phyloP scores from a whole-genome alignment of 1,284 basidiomycete species.

The Cronartium ribicola region DNA sequence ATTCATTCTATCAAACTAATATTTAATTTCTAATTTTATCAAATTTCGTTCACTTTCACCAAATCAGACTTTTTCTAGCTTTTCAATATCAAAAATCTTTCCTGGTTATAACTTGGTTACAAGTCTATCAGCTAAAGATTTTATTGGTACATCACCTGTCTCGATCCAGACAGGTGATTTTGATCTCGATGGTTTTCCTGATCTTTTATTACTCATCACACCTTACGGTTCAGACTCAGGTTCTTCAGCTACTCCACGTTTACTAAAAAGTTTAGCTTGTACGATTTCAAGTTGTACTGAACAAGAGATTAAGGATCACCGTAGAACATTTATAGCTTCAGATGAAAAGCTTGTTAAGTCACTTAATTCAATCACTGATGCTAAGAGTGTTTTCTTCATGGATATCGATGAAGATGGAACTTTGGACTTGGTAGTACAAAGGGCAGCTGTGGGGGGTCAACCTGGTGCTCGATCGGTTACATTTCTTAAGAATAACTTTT shows the following conservation, averaged over 20 bases:
- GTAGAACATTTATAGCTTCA: conserved; percentile 64
- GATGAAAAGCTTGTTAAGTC: conserved; percentile 61
- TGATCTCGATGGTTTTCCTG: conserved; percentile 92
- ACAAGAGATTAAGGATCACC: conserved; percentile 50
- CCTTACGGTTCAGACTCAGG: conserved; percentile 45
- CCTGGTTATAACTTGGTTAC: conserved; percentile 50
- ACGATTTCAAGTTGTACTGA: conserved; percentile 52
- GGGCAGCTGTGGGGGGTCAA: conserved; percentile 61
- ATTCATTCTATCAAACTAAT: too few relatives aligned
- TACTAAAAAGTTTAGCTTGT: conserved; percentile 73
- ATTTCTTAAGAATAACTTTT: conserved; percentile 96
- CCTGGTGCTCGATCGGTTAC: conserved; percentile 55
- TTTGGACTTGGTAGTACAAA: conserved; percentile 83
- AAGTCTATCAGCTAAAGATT: conserved; percentile 60
- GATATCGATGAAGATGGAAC: conserved; percentile 94
- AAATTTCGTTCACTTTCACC: too few relatives aligned
- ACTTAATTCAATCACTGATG: conserved; percentile 69
- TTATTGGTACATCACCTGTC: conserved; percentile 63
- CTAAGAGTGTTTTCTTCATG: conserved; percentile 71
- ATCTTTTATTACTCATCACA: conserved; percentile 69
- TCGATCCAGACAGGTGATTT: conserved; percentile 80
- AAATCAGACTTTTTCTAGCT: conserved; percentile 65
- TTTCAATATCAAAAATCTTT: conserved; percentile 65
- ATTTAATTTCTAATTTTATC: neutral
- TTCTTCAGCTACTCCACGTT: conserved; percentile 59